These are phyloP conservation scores for Rostrohypoxylon terebratum DNA, from an alignment of 495 filamentous ascomycete species.

Conservation along the genomic window DNA sequence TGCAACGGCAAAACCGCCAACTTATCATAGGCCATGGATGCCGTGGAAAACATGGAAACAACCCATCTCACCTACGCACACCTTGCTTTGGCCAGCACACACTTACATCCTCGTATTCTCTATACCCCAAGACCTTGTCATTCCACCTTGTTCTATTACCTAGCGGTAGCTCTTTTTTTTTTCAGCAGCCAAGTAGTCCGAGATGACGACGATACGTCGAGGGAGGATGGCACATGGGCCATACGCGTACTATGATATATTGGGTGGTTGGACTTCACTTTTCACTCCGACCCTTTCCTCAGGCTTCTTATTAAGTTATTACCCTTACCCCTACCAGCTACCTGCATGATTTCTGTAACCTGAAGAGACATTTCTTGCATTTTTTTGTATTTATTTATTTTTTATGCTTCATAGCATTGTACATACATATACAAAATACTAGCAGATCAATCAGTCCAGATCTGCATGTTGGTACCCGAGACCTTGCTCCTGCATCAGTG, in stretches of 20 bases:
- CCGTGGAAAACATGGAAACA: constrained; percentile 14
- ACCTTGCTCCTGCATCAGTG: constrained; percentile 20
- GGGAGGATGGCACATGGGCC: constrained; percentile 27
- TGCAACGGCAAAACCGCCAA: constrained; percentile 11
- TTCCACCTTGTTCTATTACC: constrained; percentile 27
- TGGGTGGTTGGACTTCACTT: constrained; percentile 43
- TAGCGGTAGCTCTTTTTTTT: constrained; percentile 21
- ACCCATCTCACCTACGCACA: constrained; percentile 33
- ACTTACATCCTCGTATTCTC: constrained; percentile 30
- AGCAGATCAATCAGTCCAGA: constrained; percentile 15
- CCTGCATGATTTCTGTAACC: constrained; percentile 41
- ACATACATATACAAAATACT: constrained; percentile 21
- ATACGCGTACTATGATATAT: constrained; percentile 40
- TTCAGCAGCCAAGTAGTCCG: background rate
- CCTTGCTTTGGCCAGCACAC: constrained; percentile 34
- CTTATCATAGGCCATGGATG: background rate
- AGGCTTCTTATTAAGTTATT: constrained; percentile 23
- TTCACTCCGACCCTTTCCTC: constrained; percentile 10
- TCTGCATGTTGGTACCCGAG: constrained; percentile 24
- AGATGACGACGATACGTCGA: constrained; percentile 40
- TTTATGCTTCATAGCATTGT: constrained; percentile 23
- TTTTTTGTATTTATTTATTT: constrained; percentile 29
- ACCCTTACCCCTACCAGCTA: constrained; percentile 24
- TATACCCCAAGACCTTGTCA: constrained; percentile 24
- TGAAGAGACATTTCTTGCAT: constrained; percentile 22